These are phyloP conservation scores for Narthecium ossifragum DNA, from an alignment of 106 monocot species.

Conservation along the genomic window DNA sequence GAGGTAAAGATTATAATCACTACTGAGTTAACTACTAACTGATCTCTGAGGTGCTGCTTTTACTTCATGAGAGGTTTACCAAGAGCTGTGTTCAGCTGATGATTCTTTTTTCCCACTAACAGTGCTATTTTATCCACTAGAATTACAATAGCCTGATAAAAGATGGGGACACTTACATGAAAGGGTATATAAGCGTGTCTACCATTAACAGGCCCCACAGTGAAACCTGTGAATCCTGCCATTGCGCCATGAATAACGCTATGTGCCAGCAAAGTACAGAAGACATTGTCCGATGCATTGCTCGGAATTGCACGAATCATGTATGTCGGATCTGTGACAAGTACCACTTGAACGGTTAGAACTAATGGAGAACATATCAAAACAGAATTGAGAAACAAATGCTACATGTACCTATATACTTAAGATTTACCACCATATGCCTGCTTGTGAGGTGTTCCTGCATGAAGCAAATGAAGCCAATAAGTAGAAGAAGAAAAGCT, in stretches of 20 bases:
- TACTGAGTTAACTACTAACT: not conserved
- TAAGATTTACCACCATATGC: slow-evolving; percentile 48
- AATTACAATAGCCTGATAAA: not conserved
- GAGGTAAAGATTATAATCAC: not conserved
- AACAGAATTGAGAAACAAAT: not conserved
- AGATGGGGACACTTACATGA: slow-evolving; percentile 31
- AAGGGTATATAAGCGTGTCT: slow-evolving; percentile 65
- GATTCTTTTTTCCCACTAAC: too few species aligned
- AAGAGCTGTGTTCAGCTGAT: too few species aligned
- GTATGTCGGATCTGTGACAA: slow-evolving; percentile 48
- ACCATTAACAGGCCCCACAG: slow-evolving; percentile 53
- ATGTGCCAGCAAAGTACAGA: slow-evolving; percentile 53
- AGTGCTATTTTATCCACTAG: not conserved
- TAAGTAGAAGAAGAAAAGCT: not conserved
- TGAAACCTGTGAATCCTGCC: slow-evolving; percentile 72
- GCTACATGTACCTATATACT: slow-evolving; percentile 49
- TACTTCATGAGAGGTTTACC: too few species aligned
- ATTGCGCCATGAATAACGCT: slow-evolving; percentile 65
- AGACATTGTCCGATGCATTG: slow-evolving; percentile 66
- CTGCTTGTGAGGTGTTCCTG: slow-evolving; percentile 46
- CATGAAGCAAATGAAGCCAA: slow-evolving; percentile 7
- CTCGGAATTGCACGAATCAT: slow-evolving; percentile 64
- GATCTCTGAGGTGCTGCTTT: not conserved
- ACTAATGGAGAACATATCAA: not conserved
- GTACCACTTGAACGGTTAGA: not conserved